Evolutionary conservation across 495 filamentous ascomycete genomes (phyloP), one percentile per base, ranked within the genome.

Genomic region (Evansstolkia leycettana): DNA sequence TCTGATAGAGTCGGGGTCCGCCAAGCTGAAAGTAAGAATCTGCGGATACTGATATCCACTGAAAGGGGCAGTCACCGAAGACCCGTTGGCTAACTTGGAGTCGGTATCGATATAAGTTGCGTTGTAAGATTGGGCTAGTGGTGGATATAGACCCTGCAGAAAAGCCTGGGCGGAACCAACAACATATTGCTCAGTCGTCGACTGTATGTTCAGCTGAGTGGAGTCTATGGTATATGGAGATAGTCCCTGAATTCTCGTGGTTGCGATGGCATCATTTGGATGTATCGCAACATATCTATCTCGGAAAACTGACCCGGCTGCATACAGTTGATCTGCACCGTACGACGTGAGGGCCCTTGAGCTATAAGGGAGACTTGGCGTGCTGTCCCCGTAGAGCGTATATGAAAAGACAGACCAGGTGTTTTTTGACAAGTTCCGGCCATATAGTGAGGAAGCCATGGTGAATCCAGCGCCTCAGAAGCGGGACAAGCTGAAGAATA

Each of bases 131-230:
- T 59, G 50, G 13, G 54, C 45, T 14, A 72, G 62, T 2, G 85
- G 82, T 11, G 84, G 84, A 48, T 92, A 93, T 7, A 92, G 61
- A 7, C 79, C 84, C 58, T 88, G 82, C 48, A 89, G 65, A 48
- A 89, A 92, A 5, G 75, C 80, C 44, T 78, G 66, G 1, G 80
- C 81, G 3, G 80, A 81, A 13, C 62, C 73, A 32, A 67, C 51
- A 11, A 66, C 58, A 36, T 64, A 64, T 30, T 70, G 58, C 36
- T 73, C 55, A 24, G 69, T 59, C 6, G 58, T 57, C 0, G 68
- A 51, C n/a, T 58, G 33, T 25, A 73, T 52, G 14, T 58, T 47
- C 14, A 76, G 40, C 28, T 76, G 57, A 7, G 62, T 54, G 16
- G 63, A 52, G 39, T 70, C 56, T 5, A 75, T 43, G n/a, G 46